A percentile compares a stretch with the other conserved stretches of the same genome.
Evolutionary conservation across 495 filamentous ascomycete genomes (phyloP).

Genomic region (Echria macrotheca): DNA sequence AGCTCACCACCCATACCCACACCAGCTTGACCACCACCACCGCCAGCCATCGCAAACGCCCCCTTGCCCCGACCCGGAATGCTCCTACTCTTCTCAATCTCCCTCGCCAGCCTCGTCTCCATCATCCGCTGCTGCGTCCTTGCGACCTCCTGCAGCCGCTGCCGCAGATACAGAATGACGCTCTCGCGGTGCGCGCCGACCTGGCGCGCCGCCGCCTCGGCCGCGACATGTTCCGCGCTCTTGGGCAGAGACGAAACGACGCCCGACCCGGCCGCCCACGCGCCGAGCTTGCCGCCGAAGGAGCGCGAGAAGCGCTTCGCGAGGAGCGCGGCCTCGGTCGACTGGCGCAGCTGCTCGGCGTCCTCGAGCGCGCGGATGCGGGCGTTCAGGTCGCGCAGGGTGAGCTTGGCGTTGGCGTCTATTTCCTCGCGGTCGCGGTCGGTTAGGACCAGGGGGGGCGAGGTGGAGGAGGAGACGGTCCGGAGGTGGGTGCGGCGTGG

Average conservation of each 20-base stretch:
- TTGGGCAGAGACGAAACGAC: conserved; percentile 25
- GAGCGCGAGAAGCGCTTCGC: conserved; percentile 60
- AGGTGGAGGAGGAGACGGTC: conserved; percentile 25
- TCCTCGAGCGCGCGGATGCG: conserved; percentile 71
- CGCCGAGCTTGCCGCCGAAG: conserved; percentile 55
- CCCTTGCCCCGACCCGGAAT: no score
- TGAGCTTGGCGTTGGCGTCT: conserved; percentile 74
- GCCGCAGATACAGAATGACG: conserved; percentile 74
- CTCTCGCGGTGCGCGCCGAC: conserved; percentile 65
- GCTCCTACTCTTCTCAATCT: conserved; percentile 84
- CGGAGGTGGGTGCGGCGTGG: conserved; percentile 42
- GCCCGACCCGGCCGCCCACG: conserved; percentile 67
- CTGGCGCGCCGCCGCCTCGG: conserved; percentile 60
- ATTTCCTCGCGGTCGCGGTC: conserved; percentile 71
- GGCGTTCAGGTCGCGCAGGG: conserved; percentile 75
- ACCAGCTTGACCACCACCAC: conserved; percentile 7
- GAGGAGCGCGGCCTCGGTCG: conserved; percentile 60
- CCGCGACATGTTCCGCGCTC: conserved; percentile 57
- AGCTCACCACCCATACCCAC: conserved; percentile 14
- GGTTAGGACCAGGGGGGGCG: conserved; percentile 46
- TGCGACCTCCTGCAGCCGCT: conserved; percentile 66
- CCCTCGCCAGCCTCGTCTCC: conserved; percentile 75
- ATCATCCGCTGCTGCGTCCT: conserved; percentile 83
- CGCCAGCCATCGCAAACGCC: conserved; percentile 64
- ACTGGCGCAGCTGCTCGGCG: conserved; percentile 74